Conservation (phyloP, 805 yeast genomes). For the Lachancea mirantina region DNA sequence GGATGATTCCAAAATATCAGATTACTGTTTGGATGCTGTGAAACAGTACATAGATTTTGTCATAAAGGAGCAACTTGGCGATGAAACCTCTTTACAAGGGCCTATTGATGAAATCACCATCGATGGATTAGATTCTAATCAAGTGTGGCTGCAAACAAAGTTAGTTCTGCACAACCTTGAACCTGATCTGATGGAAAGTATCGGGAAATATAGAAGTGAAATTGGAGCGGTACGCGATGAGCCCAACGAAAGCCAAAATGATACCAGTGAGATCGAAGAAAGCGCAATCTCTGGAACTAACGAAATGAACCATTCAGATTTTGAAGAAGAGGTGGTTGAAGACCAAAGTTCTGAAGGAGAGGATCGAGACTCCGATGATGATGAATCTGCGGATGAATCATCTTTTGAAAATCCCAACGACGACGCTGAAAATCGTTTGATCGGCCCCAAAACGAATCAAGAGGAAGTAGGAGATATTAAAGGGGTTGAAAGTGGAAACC, state of each 20-base stretch:
- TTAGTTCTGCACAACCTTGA: slow-evolving; percentile 74
- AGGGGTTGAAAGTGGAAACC: slow-evolving; percentile 11
- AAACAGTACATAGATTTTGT: slow-evolving; percentile 25
- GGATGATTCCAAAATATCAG: slow-evolving; percentile 13
- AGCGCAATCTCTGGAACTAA: not conserved
- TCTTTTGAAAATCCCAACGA: not conserved
- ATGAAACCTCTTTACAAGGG: slow-evolving; percentile 32
- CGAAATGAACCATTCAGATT: slow-evolving; percentile 6
- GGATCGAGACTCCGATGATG: slow-evolving; percentile 15
- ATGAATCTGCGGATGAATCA: slow-evolving; percentile 38
- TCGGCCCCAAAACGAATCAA: slow-evolving; percentile 17
- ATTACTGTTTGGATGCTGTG: slow-evolving; percentile 19
- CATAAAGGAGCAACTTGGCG: slow-evolving; percentile 15
- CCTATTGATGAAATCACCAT: slow-evolving; percentile 74
- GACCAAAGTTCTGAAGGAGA: slow-evolving; percentile 22
- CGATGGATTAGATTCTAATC: slow-evolving; percentile 84
- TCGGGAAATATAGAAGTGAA: no score
- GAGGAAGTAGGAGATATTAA: slow-evolving; percentile 21
- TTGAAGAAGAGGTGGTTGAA: slow-evolving; percentile 16
- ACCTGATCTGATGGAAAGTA: slow-evolving; percentile 51
- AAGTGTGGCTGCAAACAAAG: slow-evolving; percentile 90
- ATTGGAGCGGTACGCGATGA: no score
- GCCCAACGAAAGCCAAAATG: slow-evolving; percentile 11
- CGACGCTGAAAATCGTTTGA: slow-evolving; percentile 6
- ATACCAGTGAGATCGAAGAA: not conserved